phyloP scores from a whole-genome alignment of 2,329 filamentous ascomycete genomes.

The Aspergillus niger region DNA sequence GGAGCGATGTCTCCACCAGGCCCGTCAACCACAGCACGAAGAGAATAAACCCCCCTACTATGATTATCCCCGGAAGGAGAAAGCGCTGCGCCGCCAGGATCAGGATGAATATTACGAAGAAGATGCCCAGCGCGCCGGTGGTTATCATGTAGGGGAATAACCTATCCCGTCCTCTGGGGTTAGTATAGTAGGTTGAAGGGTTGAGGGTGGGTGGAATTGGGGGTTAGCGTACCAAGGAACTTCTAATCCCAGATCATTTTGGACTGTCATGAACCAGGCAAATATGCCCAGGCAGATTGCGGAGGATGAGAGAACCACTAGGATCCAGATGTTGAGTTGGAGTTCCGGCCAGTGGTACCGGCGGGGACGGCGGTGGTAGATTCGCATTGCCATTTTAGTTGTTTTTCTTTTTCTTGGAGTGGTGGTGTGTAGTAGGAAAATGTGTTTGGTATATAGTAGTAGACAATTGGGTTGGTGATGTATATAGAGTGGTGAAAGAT shows the following conservation, averaged over 20 bases:
- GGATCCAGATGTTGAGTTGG: slow-evolving; percentile 66
- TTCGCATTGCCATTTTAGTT: slow-evolving; percentile 35
- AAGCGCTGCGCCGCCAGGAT: slow-evolving; percentile 58
- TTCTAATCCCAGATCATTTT: slow-evolving; percentile 57
- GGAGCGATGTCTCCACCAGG: slow-evolving; percentile 64
- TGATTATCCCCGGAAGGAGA: slow-evolving; percentile 60
- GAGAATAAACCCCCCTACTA: slow-evolving; percentile 62
- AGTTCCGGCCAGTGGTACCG: slow-evolving; percentile 67
- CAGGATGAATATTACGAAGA: slow-evolving; percentile 62
- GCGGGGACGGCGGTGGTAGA: slow-evolving; percentile 37
- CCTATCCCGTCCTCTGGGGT: slow-evolving; percentile 43
- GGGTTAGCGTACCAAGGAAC: slow-evolving; percentile 57
- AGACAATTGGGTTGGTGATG: too few species aligned
- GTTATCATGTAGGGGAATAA: slow-evolving; percentile 66
- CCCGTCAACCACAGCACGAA: slow-evolving; percentile 64
- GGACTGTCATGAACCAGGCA: slow-evolving; percentile 61
- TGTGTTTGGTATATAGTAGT: neutral
- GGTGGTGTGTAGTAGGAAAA: neutral
- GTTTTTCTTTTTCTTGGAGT: slow-evolving; percentile 1
- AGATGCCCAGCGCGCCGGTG: slow-evolving; percentile 56
- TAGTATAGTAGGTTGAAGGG: neutral
- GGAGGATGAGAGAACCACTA: slow-evolving; percentile 61
- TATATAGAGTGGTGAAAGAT: neutral
- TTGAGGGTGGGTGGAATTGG: neutral
- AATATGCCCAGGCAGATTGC: slow-evolving; percentile 62